phyloP scores from a whole-genome alignment of 2,329 filamentous ascomycete genomes.

The Penicillium crustosum region DNA sequence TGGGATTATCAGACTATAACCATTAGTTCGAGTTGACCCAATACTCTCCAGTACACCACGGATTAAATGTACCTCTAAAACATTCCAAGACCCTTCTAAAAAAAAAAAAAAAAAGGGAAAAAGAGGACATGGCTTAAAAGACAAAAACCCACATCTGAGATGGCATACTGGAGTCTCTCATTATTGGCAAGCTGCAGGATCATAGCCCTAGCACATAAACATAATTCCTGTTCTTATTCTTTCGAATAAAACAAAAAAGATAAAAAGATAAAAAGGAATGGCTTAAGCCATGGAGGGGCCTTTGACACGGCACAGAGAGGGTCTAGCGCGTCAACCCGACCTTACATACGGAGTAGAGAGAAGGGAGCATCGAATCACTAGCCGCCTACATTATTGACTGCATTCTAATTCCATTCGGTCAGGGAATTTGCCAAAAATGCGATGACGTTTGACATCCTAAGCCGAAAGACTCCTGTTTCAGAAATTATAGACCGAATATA shows the following conservation, averaged over 20 bases:
- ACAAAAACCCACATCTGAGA: not conserved
- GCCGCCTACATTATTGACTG: constrained; percentile 11
- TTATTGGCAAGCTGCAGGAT: constrained; percentile 2
- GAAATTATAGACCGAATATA: not conserved
- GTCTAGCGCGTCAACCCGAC: constrained; percentile 24
- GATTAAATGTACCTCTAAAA: not conserved
- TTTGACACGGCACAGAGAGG: constrained; percentile 23
- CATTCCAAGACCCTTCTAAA: not conserved
- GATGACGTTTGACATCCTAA: constrained; percentile 6
- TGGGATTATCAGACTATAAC: not conserved
- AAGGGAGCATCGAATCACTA: constrained; percentile 11
- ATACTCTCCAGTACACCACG: not conserved
- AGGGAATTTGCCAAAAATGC: constrained; percentile 6
- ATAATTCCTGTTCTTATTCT: not conserved
- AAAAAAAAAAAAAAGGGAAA: no score
- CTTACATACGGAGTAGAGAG: constrained; percentile 23
- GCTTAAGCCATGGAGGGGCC: constrained; percentile 9
- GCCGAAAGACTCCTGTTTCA: not conserved
- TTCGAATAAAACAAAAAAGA: not conserved
- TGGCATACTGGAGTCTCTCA: not conserved
- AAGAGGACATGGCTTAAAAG: not conserved
- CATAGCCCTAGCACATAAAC: not conserved
- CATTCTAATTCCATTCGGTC: constrained; percentile 6
- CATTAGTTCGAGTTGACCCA: not conserved
- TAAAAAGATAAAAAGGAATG: constrained; percentile 5